Percentiles rank a stretch among this genome's conserved stretches.
phyloP scores from a whole-genome alignment of 2,329 filamentous ascomycete genomes.

The Colletotrichum aenigma region DNA sequence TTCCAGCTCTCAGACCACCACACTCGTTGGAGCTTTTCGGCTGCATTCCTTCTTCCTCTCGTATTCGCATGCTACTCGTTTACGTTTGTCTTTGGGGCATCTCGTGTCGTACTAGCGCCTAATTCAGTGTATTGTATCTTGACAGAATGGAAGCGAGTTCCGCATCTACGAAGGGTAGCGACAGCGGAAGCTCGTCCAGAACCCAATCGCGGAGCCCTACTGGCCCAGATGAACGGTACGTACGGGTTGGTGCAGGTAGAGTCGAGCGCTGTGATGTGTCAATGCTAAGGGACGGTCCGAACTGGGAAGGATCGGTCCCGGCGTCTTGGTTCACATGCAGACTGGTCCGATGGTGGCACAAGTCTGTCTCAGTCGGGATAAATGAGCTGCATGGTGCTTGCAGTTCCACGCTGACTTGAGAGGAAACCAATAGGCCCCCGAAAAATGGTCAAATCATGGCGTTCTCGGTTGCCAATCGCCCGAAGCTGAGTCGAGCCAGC shows the following conservation, averaged over 20 bases:
- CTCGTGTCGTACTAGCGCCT: background rate
- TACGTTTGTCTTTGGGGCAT: background rate
- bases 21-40: background rate
- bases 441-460: background rate
- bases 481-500: background rate
- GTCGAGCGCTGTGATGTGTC: background rate
- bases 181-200: background rate
- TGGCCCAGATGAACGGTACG: background rate
- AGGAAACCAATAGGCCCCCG: background rate
- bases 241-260: background rate
- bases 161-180: background rate
- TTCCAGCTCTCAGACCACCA: background rate
- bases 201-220: background rate
- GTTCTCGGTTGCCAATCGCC: conserved; percentile 3
- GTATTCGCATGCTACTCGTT: background rate
- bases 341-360: background rate
- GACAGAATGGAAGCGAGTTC: background rate
- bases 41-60: background rate
- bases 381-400: background rate
- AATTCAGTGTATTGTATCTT: background rate
- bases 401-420: background rate
- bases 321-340: background rate
- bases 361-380: background rate
- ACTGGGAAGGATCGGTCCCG: background rate
- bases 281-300: background rate